phyloP scores from a whole-genome alignment of 352 stramenopile species.

The Phytophthora hybrid region DNA sequence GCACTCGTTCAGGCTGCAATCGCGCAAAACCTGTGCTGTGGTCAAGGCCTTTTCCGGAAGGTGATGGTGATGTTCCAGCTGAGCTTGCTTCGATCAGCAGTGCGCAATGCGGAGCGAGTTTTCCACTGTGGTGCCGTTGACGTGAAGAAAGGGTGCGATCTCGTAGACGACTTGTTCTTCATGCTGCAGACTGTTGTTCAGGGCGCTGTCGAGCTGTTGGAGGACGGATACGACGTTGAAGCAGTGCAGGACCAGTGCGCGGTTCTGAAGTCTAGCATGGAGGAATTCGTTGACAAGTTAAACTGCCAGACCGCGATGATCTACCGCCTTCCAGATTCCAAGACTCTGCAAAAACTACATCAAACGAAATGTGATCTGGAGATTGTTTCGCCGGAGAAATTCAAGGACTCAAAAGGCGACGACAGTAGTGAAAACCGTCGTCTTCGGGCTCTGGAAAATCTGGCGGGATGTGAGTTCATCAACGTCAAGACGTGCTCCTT shows the following conservation, averaged over 20 bases:
- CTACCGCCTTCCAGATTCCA: neutral
- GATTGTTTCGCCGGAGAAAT: conserved; percentile 12
- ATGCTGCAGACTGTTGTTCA: neutral
- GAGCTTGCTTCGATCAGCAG: conserved; percentile 13
- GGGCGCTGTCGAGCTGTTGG: neutral
- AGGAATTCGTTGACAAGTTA: neutral
- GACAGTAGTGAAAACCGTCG: conserved; percentile 27
- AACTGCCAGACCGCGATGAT: neutral
- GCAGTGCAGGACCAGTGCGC: neutral
- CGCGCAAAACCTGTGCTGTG: conserved; percentile 45
- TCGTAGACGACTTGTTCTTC: neutral
- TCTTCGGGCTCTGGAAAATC: conserved; percentile 24
- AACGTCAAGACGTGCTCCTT: conserved; percentile 23
- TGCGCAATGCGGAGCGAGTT: conserved; percentile 7
- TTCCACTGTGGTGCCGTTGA: neutral
- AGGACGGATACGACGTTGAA: neutral
- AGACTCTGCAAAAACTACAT: neutral
- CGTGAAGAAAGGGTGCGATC: neutral
- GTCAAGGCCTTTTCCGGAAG: conserved; percentile 45
- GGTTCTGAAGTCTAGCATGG: neutral
- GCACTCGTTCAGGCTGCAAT: conserved; percentile 52
- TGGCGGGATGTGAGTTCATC: conserved; percentile 25
- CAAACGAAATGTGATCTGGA: conserved; percentile 1
- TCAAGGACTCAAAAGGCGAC: neutral
- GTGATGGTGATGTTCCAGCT: conserved; percentile 44